A percentile compares a stretch with the other conserved stretches of the same genome.
These are phyloP conservation scores for Lactifluus subvellereus DNA, from an alignment of 768 basidiomycete genomes.

Conservation along the genomic window DNA sequence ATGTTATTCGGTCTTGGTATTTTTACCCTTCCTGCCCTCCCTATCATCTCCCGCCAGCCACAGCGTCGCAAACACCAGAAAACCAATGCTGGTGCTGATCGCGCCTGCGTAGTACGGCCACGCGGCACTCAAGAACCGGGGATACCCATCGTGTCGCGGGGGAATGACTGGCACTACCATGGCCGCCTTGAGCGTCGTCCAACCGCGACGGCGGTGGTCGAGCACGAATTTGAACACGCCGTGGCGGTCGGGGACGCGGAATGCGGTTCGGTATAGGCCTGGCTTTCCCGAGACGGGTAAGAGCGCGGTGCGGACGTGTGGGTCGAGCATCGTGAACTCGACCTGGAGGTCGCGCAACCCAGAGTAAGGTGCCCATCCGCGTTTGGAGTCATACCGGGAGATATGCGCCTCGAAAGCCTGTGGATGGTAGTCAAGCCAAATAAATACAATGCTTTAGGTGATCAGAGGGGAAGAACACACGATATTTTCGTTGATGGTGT, in stretches of 20 bases:
- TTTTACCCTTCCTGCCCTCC: constrained; percentile 49
- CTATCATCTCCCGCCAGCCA: constrained; percentile 85
- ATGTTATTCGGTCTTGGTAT: constrained; percentile 29
- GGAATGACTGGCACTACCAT: constrained; percentile 86
- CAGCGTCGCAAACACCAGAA: constrained; percentile 77
- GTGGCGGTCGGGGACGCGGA: constrained; percentile 91
- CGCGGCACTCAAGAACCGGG: constrained; percentile 90
- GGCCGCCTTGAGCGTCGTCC: constrained; percentile 66
- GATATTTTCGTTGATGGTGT: constrained; percentile 82
- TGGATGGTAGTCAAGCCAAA: constrained; percentile 1
- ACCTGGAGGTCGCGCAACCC: constrained; percentile 77
- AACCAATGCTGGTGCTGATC: constrained; percentile 79
- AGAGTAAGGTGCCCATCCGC: constrained; percentile 67
- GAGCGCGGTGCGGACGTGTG: constrained; percentile 82
- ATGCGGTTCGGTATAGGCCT: constrained; percentile 72
- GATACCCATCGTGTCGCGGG: constrained; percentile 90
- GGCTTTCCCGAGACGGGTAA: constrained; percentile 48
- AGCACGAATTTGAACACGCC: constrained; percentile 98
- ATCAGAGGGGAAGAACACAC: constrained; percentile 39
- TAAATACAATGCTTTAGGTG: neutral
- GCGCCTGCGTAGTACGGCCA: constrained; percentile 95
- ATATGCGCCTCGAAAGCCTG: constrained; percentile 73
- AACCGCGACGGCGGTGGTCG: constrained; percentile 76
- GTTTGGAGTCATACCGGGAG: constrained; percentile 55
- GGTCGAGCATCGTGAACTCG: constrained; percentile 98